Base-by-base conservation (phyloP, 352 stramenopile species). In the Elongisporangium undulatum region DNA sequence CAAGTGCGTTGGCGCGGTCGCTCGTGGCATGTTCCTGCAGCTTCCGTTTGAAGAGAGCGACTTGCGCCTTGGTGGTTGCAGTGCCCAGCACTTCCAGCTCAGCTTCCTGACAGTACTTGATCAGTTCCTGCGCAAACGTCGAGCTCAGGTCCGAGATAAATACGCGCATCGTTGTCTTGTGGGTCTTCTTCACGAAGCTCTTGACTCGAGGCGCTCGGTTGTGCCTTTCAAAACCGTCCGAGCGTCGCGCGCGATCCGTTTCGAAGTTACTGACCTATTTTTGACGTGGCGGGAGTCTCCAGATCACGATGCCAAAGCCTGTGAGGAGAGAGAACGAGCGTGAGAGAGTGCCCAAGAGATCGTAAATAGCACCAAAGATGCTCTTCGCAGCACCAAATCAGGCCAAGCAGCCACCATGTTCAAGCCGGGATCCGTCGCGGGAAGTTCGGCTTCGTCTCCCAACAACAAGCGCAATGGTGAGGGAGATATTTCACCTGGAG, bases 111-210 rank as follows among this genome's bases (percentile, higher is more conserved):
- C 83, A 74, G 59, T 79, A 73, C 19, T 71, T 72, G 15, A 69
- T 66, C 41, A 92, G 69, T 57, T 90, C 75, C 0, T 67, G 56
- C 15, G 73, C 72, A 16, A 94, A 59, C 24, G 81, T 85, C 23
- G 80, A 86, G 26, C 76, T 69, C 54, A 94, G 63, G 53, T 90
- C 77, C 15, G 78, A 72, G 64, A 94, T 76, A 67, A 94, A 92
- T 59, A 94, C 74, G 51, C 80, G 80, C 82, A 89, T 90, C 13
- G 19, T 8, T 63, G 29, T n/a, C 21, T 12, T 45, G 19, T 13
- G 38, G 17, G 23, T 49, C 26, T 38, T 34, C 12, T 17, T 10
- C 16, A 22, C 34, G 24, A 17, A n/a, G n/a, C n/a, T n/a, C n/a
- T 26, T 26, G n/a, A 19, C 19, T 51, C 48, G 20, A 53, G 26